A percentile compares a stretch with the other conserved stretches of the same genome.
These are phyloP conservation scores for Aspergillus heteromorphus DNA, from an alignment of 495 filamentous ascomycete species.

Conservation along the genomic window DNA sequence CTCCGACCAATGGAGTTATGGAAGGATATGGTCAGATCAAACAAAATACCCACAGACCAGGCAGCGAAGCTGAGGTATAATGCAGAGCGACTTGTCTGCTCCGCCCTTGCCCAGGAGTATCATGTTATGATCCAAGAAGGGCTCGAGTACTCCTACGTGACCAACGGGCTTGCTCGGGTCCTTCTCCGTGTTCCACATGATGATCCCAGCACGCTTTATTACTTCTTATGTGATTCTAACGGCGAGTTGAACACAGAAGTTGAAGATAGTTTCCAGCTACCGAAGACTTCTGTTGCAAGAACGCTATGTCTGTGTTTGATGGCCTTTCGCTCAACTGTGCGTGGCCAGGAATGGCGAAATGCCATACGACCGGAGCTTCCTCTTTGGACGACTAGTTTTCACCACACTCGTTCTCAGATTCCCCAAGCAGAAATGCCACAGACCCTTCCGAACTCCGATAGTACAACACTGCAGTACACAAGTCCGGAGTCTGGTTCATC, in stretches of 20 bases:
- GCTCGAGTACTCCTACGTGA: conserved; percentile 26
- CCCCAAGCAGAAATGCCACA: conserved; percentile 16
- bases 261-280: not conserved
- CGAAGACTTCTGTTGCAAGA: conserved; percentile 18
- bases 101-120: conserved; percentile 22
- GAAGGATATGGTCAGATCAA: conserved; percentile 14
- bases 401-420: conserved; percentile 17
- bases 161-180: conserved; percentile 24
- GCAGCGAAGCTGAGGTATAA: conserved; percentile 20
- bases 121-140: conserved; percentile 30
- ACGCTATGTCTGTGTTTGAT: conserved; percentile 27
- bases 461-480: too few relatives aligned
- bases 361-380: conserved; percentile 8
- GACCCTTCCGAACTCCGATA: not conserved
- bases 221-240: conserved; percentile 29
- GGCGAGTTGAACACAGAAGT: conserved; percentile 17
- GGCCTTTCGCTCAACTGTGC: conserved; percentile 16
- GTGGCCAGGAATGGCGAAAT: conserved; percentile 31
- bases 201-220: conserved; percentile 31
- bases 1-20: conserved; percentile 25
- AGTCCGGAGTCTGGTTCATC: not conserved
- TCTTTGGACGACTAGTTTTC: conserved; percentile 21
- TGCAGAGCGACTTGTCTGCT: conserved; percentile 15
- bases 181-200: conserved; percentile 25
- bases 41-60: conserved; percentile 14